Evolutionary conservation across 2,329 filamentous ascomycete genomes (phyloP), one percentile per base, ranked within the genome.

Genomic region (Alternaria sp.): DNA sequence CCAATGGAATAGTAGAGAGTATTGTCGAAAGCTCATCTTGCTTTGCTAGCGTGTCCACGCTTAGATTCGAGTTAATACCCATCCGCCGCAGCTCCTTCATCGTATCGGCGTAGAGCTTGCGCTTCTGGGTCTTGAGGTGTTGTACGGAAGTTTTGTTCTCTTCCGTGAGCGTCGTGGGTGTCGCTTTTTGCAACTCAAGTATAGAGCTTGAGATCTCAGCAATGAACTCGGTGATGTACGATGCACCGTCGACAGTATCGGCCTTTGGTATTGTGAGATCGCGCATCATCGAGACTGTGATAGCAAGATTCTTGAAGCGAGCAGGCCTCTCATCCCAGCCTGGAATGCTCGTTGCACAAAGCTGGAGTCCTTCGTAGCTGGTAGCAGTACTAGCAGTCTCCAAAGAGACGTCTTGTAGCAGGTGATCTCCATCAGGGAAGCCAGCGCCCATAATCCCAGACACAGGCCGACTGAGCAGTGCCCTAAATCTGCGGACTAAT

Each of bases 111-210:
- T 97, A 96, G 14, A 98, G 86, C 71, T 94, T 94, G 46, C 93
- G 89, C 82, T 99, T 99, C 72, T 93, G 88, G 3, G 89, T 89
- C 83, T 97, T 98, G 70, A 98, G 88, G 78, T 97, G 93, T 79
- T 96, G 94, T 64, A 97, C 88, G 15, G 87, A 79, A 11, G 90
- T 87, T 76, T 94, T 95, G 79, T 96, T 97, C 46, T 97, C 94
- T 25, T 97, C 92, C 0, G 88, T 97, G 49, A 97, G 82, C n/a
- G 86, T 85, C 0, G 87, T 84, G 0, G 96, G 96, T 0, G 96
- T 99, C 68, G 93, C 91, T 63, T 93, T 93, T 67, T 91, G 91
- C 63, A 98, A 87, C 64, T 94, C 89, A 3, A 87, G 82, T 67
- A 93, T 92, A 2, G 88, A 89, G 0, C 87, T 84, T 55, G 89